phyloP scores from a whole-genome alignment of 139 green algal genomes.

The Chlamydomonas sphaeroides region DNA sequence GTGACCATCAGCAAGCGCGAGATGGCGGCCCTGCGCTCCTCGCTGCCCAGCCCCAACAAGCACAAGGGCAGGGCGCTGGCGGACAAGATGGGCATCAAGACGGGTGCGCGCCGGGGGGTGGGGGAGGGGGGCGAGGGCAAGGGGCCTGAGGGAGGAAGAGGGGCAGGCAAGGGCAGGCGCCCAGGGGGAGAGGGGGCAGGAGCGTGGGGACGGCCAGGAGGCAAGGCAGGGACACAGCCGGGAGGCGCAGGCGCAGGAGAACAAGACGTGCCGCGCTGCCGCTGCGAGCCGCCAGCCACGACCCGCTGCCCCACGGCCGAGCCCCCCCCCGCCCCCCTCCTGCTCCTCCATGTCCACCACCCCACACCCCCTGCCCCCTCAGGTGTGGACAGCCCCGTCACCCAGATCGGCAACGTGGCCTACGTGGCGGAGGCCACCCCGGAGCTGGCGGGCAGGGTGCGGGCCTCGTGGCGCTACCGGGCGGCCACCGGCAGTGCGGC shows the following conservation, averaged over 20 bases:
- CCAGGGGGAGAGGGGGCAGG: too few relatives aligned
- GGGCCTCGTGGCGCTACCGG: background rate
- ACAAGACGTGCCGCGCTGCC: too few relatives aligned
- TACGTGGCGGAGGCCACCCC: background rate
- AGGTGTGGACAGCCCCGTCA: background rate
- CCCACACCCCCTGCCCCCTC: background rate
- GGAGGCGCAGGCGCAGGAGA: too few relatives aligned
- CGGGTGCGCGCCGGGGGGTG: background rate
- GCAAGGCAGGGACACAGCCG: background rate
- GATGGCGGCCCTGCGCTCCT: conserved; percentile 53
- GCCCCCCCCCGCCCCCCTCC: background rate
- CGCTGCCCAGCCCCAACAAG: conserved; percentile 57
- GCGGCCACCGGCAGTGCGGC: background rate
- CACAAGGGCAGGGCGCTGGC: conserved; percentile 43
- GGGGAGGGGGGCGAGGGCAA: background rate
- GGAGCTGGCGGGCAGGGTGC: background rate
- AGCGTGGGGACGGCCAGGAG: too few relatives aligned
- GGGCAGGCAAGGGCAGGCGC: background rate
- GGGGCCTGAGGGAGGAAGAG: background rate
- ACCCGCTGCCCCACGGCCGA: too few relatives aligned
- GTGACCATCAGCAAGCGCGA: conserved; percentile 38
- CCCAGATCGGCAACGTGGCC: conserved; percentile 33
- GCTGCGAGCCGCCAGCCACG: too few relatives aligned
- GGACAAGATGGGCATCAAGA: conserved; percentile 56
- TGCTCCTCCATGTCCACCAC: background rate